Conservation (phyloP, 495 filamentous ascomycete genomes). For the Neurospora sp. region DNA sequence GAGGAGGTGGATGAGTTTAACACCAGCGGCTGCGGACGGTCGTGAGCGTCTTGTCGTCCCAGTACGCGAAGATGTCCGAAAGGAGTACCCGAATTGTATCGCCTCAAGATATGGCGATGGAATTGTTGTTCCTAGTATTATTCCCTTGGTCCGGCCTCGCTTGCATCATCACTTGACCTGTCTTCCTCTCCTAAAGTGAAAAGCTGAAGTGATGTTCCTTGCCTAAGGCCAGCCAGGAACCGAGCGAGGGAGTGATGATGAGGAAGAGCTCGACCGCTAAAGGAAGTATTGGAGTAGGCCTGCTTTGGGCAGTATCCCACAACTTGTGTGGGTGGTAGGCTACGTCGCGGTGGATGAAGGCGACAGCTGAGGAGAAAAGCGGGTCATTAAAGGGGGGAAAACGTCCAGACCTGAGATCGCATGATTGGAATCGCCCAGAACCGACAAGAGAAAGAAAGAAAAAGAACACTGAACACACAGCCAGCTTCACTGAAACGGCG, state of each 20-base stretch:
- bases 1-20: conserved; percentile 84
- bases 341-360: neutral
- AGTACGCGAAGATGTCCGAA: neutral
- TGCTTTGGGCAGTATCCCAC: neutral
- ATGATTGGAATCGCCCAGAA: neutral
- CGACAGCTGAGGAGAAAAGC: neutral
- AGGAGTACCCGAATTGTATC: neutral
- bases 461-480: neutral
- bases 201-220: too few species aligned
- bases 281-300: neutral
- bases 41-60: neutral
- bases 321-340: too few species aligned
- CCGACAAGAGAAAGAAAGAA: neutral
- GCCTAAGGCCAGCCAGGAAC: neutral
- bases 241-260: neutral
- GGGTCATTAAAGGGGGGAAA: neutral
- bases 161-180: neutral
- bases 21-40: conserved; percentile 51
- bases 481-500: neutral
- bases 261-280: neutral
- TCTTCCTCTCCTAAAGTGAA: too few species aligned
- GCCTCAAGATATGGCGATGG: neutral
- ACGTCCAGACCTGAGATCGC: neutral
- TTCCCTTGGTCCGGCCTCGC: neutral
- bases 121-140: neutral